Evolutionary conservation across 805 yeast genomes (phyloP), one percentile per base, ranked within the genome.

Genomic region (Zygoascus ofunaensis): DNA sequence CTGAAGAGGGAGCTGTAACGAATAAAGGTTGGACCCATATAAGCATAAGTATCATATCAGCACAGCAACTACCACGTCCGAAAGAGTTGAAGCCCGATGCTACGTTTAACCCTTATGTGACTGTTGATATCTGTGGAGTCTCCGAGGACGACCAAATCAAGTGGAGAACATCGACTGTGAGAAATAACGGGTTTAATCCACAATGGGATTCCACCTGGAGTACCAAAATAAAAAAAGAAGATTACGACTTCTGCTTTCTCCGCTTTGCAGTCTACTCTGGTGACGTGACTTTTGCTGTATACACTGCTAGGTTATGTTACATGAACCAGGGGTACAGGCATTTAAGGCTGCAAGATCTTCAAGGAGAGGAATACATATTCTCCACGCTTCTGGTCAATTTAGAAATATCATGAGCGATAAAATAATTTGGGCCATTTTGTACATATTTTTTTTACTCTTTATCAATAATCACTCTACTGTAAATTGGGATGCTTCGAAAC

Each of bases 121-220:
- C 70, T 4, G 61, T 83, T 30, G 90, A 82, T 43, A 55, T 82
- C 0, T 63, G 74, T 34, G 43, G 44, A 84, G 86, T 3, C 42
- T 35, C 43, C 10, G 40, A 42, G 7, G 47, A 47, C 8, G 42
- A 24, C 21, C n/a, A n/a, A n/a, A 18, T n/a, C 28, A 36, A 40
- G 21, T 49, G 49, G 46, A 40, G 41, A 28, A 54, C 58, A 5
- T 26, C 18, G 7, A 39, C 47, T 1, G 46, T 51, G 14, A 36
- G 20, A 4, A 53, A 76, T 41, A 87, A 89, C 62, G 97, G 97
- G 0, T 86, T 85, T 63, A 87, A 84, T 56, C 97, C 97, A 0
- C 62, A 72, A 4, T 90, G 97, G 97, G 76, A 80, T 49, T 70
- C 73, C 41, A 59, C 57, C 3, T 71, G 79, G 48, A 72, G 73